A percentile compares a stretch with the other conserved stretches of the same genome.
phyloP scores from a whole-genome alignment of 2,329 filamentous ascomycete species.

The Cadophora sp. region DNA sequence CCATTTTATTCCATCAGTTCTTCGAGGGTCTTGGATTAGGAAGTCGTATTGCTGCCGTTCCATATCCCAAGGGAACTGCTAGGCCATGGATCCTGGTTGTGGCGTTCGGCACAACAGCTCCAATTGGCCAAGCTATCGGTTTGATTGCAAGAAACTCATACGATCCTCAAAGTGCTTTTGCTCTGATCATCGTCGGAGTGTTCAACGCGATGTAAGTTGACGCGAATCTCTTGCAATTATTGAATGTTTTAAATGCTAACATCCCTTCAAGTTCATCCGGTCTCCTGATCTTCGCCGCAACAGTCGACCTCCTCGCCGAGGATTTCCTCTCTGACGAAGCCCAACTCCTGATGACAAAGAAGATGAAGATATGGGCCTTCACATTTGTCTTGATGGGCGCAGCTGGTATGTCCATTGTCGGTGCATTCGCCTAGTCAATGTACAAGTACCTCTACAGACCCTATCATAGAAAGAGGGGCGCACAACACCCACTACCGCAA shows the following conservation, averaged over 20 bases:
- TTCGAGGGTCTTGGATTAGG: constrained; percentile 70
- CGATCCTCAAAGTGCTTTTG: constrained; percentile 75
- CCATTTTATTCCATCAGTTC: constrained; percentile 72
- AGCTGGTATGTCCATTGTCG: constrained; percentile 27
- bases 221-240: neutral
- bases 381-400: constrained; percentile 29
- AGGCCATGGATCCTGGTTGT: constrained; percentile 32
- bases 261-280: constrained; percentile 61
- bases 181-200: constrained; percentile 80
- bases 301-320: constrained; percentile 82
- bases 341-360: constrained; percentile 61
- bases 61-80: constrained; percentile 27
- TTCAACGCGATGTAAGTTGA: constrained; percentile 72
- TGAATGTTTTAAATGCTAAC: neutral
- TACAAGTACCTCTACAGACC: neutral
- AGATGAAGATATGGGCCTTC: constrained; percentile 46
- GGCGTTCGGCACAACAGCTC: constrained; percentile 60
- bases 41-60: constrained; percentile 64
- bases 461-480: neutral
- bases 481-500: neutral
- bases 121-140: constrained; percentile 80
- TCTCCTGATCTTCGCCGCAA: constrained; percentile 76
- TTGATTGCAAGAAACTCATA: constrained; percentile 77
- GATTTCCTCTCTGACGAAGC: constrained; percentile 76
- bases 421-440: constrained; percentile 24